Conservation (phyloP, 2,329 filamentous ascomycete species). For the Trichoderma atrobrunneum region DNA sequence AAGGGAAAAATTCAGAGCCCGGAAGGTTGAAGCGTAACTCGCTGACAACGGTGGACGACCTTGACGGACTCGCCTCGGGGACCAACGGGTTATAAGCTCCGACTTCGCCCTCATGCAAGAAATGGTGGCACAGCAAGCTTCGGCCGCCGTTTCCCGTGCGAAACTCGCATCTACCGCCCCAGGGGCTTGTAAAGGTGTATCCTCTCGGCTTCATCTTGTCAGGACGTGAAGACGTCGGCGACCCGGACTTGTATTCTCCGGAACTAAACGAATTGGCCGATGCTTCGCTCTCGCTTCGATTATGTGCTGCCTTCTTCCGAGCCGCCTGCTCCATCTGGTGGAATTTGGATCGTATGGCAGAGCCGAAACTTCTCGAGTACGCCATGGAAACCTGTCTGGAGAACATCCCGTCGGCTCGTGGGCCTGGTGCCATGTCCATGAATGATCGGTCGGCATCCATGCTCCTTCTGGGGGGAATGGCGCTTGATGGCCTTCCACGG, state of each 20-base stretch:
- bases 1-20: constrained; percentile 47
- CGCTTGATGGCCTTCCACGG: constrained; percentile 31
- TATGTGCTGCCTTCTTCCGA: constrained; percentile 26
- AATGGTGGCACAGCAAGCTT: constrained; percentile 70
- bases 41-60: constrained; percentile 56
- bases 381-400: constrained; percentile 53
- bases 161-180: constrained; percentile 86
- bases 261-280: constrained; percentile 36
- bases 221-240: neutral
- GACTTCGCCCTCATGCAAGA: constrained; percentile 48
- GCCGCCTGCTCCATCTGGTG: constrained; percentile 35
- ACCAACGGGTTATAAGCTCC: constrained; percentile 46
- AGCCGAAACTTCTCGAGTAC: constrained; percentile 50
- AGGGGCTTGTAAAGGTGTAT: constrained; percentile 80
- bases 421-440: constrained; percentile 13
- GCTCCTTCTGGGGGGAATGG: constrained; percentile 42
- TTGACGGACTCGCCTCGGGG: constrained; percentile 29
- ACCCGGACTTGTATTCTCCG: constrained; percentile 24
- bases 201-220: constrained; percentile 51
- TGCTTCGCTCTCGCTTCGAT: constrained; percentile 30
- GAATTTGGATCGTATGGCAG: constrained; percentile 46
- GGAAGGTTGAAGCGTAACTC: constrained; percentile 91
- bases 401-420: constrained; percentile 7
- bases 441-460: constrained; percentile 30
- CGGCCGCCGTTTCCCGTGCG: constrained; percentile 72